Evolutionary conservation across 2,329 filamentous ascomycete species (phyloP).

Genomic region (Ascochyta clinopodiicola): DNA sequence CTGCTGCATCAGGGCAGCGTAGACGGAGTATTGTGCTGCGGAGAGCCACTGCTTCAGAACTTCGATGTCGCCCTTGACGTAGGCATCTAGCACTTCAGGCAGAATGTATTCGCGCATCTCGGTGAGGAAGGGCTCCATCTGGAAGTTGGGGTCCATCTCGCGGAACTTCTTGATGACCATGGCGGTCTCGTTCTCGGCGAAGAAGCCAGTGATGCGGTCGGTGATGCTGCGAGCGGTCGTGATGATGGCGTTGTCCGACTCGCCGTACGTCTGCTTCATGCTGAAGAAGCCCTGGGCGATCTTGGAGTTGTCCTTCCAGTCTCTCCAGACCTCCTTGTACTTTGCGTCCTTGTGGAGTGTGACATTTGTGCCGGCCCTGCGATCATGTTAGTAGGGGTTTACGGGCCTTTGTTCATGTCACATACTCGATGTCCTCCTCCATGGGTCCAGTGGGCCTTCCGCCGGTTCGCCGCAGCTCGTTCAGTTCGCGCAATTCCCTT

Average conservation of each 20-base stretch:
- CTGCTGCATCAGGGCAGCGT: constrained; percentile 95
- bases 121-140: constrained; percentile 90
- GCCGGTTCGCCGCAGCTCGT: constrained; percentile 61
- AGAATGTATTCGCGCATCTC: constrained; percentile 98
- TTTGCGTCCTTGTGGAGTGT: constrained; percentile 96
- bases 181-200: constrained; percentile 97
- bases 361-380: constrained; percentile 88
- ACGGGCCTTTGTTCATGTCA: constrained; percentile 20
- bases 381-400: constrained; percentile 13
- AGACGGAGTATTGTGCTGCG: constrained; percentile 94
- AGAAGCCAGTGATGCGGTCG: constrained; percentile 91
- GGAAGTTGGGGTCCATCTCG: constrained; percentile 92
- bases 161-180: constrained; percentile 98
- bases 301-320: constrained; percentile 89
- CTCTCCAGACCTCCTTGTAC: constrained; percentile 98
- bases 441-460: constrained; percentile 62
- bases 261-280: constrained; percentile 86
- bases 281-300: constrained; percentile 87
- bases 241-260: constrained; percentile 96
- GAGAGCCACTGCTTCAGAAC: constrained; percentile 94
- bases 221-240: constrained; percentile 92
- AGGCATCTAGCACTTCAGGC: constrained; percentile 95
- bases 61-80: constrained; percentile 93
- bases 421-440: constrained; percentile 88
- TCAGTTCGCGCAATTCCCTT: constrained; percentile 73